Base-by-base conservation (phyloP, 2,329 filamentous ascomycete genomes). In the Colletotrichum horii region DNA sequence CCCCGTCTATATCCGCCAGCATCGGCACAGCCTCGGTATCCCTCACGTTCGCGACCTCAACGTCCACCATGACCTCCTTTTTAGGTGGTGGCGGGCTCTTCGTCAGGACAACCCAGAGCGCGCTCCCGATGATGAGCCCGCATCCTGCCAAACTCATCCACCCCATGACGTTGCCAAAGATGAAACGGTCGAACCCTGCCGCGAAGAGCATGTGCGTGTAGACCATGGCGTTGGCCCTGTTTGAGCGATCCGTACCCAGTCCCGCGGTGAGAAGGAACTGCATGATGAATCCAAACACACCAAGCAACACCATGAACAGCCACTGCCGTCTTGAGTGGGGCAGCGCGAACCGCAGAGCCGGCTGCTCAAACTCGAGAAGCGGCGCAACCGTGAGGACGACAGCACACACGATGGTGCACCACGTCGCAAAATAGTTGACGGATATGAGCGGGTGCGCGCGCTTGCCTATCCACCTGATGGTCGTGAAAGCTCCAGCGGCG, bases 261-360 rank as follows among this genome's bases (percentile, higher is more conserved):
- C 95, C 95, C 1, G 91, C 90, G 2, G 96, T 97, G 22, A 97
- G 86, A n/a, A 97, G 88, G 78, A 95, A 95, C 89, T 98, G 96
- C 91, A 96, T 94, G 26, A 94, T 83, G 81, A 98, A 96, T 1
- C 96, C 96, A 78, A 93, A 93, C 0, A 91, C 80, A 0, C 94
- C 95, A 6, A 98, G 86, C 48, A 93, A 90, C 1, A 93, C 70
- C 19, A 98, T 85, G 52, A 96, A 88, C 0, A 85, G 82, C 93
- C 94, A 96, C 81, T 96, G 87, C 68, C 84, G 84, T 55, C 79
- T 15, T 30, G 86, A 82, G 6, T 83, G 78, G 3, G 87, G 86
- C 32, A 87, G 80, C 3, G 82, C 83, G 78, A 90, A 87, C 26
- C 82, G 83, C 78, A 91, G 78, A 11, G 79, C 84, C 6, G 88